Evolutionary conservation across 768 basidiomycete genomes (phyloP).

Genomic region (Daedalea quercina): DNA sequence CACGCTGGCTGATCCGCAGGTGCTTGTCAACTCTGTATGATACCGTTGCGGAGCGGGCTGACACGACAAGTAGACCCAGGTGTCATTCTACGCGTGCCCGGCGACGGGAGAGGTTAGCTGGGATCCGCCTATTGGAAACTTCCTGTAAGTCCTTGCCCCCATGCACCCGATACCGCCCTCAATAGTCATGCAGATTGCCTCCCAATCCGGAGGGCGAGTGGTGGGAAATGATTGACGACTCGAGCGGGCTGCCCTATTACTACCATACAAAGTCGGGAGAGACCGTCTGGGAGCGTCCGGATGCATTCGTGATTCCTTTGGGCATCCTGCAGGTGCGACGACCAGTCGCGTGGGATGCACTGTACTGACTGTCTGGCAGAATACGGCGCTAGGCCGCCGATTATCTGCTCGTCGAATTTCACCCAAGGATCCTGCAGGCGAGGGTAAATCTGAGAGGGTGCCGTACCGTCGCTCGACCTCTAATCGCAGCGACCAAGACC

Average conservation of each 20-base stretch:
- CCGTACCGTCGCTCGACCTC: constrained; percentile 20
- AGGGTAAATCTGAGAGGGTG: constrained; percentile 5
- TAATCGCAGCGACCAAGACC: constrained; percentile 13
- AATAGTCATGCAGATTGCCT: constrained; percentile 49
- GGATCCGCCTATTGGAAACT: constrained; percentile 87
- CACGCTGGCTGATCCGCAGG: constrained; percentile 86
- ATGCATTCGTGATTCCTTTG: constrained; percentile 86
- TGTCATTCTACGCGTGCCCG: constrained; percentile 88
- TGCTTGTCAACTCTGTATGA: constrained; percentile 20
- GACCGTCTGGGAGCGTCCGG: constrained; percentile 90
- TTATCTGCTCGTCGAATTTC: constrained; percentile 36
- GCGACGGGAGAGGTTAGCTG: constrained; percentile 89
- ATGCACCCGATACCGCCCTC: background rate
- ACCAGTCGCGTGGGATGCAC: background rate
- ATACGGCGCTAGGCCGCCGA: constrained; percentile 65
- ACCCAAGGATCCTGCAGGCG: constrained; percentile 1
- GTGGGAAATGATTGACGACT: constrained; percentile 91
- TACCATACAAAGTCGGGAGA: constrained; percentile 90
- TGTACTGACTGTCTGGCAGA: constrained; percentile 30
- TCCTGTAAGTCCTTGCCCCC: constrained; percentile 54
- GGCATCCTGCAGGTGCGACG: constrained; percentile 71
- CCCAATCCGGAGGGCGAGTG: constrained; percentile 84
- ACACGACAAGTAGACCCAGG: constrained; percentile 28
- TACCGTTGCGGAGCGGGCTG: background rate
- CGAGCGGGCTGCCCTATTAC: constrained; percentile 83